Percentiles rank a stretch among this genome's conserved stretches.
Conservation (phyloP, 768 basidiomycete genomes). For the Lentinula raphanica region DNA sequence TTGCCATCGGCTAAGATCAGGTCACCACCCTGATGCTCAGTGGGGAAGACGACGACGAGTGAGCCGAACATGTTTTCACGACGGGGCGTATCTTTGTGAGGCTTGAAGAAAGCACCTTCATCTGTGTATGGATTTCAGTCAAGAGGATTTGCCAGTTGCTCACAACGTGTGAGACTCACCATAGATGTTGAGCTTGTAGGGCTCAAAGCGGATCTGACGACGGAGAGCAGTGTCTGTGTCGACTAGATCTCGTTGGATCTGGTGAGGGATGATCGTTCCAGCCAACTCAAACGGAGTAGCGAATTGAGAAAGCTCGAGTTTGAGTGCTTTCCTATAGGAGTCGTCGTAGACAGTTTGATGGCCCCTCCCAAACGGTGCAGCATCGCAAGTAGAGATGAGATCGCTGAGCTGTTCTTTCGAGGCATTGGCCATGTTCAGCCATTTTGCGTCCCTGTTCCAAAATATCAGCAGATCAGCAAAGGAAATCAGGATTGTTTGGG, state of each 20-base stretch:
- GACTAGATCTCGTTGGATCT: neutral
- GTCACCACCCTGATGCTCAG: slow-evolving; percentile 29
- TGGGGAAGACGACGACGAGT: slow-evolving; percentile 33
- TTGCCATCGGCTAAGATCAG: slow-evolving; percentile 20
- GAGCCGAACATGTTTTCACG: slow-evolving; percentile 33
- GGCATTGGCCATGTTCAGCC: too few relatives aligned
- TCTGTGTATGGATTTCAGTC: slow-evolving; percentile 8
- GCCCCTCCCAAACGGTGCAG: too few relatives aligned
- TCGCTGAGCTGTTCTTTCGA: too few relatives aligned
- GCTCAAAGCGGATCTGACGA: slow-evolving; percentile 12
- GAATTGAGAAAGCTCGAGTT: slow-evolving; percentile 21
- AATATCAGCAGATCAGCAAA: too few relatives aligned
- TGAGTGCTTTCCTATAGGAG: slow-evolving; percentile 27
- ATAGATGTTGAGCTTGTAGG: slow-evolving; percentile 36
- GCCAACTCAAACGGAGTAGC: slow-evolving; percentile 5
- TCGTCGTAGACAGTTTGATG: slow-evolving; percentile 27
- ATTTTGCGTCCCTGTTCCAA: slow-evolving; percentile 24
- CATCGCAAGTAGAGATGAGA: too few relatives aligned
- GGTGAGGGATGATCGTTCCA: neutral
- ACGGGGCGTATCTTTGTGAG: slow-evolving; percentile 35
- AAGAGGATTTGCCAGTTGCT: neutral
- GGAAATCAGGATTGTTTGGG: slow-evolving; percentile 15
- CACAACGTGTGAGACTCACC: slow-evolving; percentile 15
- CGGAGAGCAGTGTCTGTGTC: neutral
- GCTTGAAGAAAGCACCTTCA: slow-evolving; percentile 31